These are phyloP conservation scores for Pinus albicaulis DNA, from an alignment of 75 land plant genomes.

Conservation along the genomic window DNA sequence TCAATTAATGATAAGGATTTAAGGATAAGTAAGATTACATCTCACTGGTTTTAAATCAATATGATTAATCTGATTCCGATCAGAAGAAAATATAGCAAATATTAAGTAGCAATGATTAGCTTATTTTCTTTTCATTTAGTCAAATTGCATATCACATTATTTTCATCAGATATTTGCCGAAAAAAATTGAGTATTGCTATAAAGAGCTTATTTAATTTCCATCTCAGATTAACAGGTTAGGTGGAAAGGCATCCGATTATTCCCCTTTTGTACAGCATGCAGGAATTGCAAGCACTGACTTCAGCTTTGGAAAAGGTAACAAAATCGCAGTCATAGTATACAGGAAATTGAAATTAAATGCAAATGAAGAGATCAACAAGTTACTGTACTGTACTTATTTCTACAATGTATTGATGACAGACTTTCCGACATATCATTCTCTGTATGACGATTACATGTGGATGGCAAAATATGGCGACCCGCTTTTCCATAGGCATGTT, in stretches of 20 bases:
- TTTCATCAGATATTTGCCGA: too few relatives aligned
- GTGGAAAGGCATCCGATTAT: conserved; percentile 81
- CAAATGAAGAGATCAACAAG: too few relatives aligned
- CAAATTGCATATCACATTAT: too few relatives aligned
- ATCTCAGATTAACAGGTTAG: conserved; percentile 65
- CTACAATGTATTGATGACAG: conserved; percentile 13
- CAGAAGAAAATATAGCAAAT: too few relatives aligned
- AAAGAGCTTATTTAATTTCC: background rate
- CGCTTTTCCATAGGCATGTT: conserved; percentile 68
- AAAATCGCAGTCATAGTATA: background rate
- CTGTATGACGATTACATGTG: conserved; percentile 75
- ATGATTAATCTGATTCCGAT: too few relatives aligned
- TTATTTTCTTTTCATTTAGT: too few relatives aligned
- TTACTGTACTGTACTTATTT: background rate
- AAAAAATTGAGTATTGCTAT: too few relatives aligned
- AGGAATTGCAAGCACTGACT: conserved; percentile 60
- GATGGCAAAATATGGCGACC: conserved; percentile 83
- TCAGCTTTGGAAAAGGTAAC: conserved; percentile 59
- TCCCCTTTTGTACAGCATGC: conserved; percentile 81
- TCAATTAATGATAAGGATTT: too few relatives aligned
- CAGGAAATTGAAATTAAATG: background rate
- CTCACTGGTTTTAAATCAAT: too few relatives aligned
- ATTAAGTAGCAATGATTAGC: too few relatives aligned
- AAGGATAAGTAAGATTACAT: too few relatives aligned
- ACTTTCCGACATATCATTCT: conserved; percentile 79